Evolutionary conservation across 176 grass and related monocot species (phyloP).

Genomic region (Aegilops longissima): DNA sequence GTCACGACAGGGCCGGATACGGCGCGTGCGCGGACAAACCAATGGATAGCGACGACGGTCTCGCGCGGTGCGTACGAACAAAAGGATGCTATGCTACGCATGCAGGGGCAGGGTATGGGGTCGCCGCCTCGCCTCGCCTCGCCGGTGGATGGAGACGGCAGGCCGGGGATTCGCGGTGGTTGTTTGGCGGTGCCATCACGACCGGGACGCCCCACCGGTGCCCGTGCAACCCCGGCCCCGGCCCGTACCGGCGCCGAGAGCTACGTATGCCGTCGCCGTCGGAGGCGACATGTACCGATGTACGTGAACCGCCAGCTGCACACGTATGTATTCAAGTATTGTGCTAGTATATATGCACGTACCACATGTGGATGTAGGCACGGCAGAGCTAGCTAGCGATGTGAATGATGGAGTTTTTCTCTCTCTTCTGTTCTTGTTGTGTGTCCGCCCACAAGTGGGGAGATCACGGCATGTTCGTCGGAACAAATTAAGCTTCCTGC

Average conservation of each 20-base stretch:
- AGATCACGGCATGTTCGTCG: neutral
- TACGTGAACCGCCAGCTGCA: neutral
- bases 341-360: neutral
- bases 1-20: no score
- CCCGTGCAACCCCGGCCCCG: neutral
- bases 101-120: no score
- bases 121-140: no score
- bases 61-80: no score
- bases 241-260: neutral
- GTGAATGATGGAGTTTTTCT: no score
- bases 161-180: neutral
- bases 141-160: no score
- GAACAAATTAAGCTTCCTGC: neutral
- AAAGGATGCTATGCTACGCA: no score
- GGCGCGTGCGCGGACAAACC: no score
- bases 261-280: neutral
- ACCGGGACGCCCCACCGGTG: slow-evolving; percentile 42
- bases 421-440: neutral
- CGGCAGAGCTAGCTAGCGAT: no score
- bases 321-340: neutral
- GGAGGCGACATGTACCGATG: neutral
- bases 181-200: slow-evolving; percentile 51
- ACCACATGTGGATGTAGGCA: no score
- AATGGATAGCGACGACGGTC: no score
- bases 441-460: neutral